These are phyloP conservation scores for Linnemannia exigua DNA, from an alignment of 192 early-diverging fungal species.

Conservation along the genomic window DNA sequence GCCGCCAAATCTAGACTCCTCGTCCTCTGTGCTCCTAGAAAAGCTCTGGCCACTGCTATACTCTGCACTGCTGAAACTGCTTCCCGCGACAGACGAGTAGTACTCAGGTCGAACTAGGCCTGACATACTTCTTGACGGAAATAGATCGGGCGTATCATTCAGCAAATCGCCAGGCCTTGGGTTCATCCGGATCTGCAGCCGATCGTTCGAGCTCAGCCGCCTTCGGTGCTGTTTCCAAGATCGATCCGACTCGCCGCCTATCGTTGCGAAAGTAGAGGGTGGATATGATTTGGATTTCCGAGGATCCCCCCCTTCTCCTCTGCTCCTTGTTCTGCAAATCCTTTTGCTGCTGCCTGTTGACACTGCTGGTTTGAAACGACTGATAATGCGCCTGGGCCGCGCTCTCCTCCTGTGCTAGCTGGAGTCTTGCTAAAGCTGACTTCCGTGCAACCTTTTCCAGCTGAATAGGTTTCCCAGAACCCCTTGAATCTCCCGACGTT, in stretches of 20 bases:
- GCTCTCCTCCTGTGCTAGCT: slow-evolving; percentile 19
- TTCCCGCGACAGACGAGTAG: slow-evolving; percentile 16
- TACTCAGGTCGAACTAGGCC: slow-evolving; percentile 38
- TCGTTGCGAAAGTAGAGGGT: not conserved
- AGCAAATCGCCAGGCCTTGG: slow-evolving; percentile 31
- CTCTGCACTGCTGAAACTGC: slow-evolving; percentile 11
- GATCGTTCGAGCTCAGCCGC: slow-evolving; percentile 42
- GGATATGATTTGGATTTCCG: slow-evolving; percentile 33
- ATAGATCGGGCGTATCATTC: slow-evolving; percentile 28
- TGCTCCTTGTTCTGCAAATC: not conserved
- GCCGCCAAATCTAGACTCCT: not conserved
- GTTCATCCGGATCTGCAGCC: slow-evolving; percentile 49
- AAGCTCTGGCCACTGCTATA: not conserved
- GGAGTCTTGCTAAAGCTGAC: slow-evolving; percentile 18
- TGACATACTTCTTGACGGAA: slow-evolving; percentile 37
- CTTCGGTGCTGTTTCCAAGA: slow-evolving; percentile 6
- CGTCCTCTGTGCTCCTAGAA: slow-evolving; percentile 1
- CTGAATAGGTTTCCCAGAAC: slow-evolving; percentile 24
- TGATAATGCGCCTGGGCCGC: not conserved
- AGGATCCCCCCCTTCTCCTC: not conserved
- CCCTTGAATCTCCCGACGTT: not conserved
- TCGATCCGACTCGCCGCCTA: not conserved
- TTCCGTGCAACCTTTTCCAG: slow-evolving; percentile 12
- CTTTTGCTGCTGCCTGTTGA: not conserved
- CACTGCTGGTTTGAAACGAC: not conserved